phyloP scores from a whole-genome alignment of 83 land plant genomes.

The Diphasiastrum complanatum region DNA sequence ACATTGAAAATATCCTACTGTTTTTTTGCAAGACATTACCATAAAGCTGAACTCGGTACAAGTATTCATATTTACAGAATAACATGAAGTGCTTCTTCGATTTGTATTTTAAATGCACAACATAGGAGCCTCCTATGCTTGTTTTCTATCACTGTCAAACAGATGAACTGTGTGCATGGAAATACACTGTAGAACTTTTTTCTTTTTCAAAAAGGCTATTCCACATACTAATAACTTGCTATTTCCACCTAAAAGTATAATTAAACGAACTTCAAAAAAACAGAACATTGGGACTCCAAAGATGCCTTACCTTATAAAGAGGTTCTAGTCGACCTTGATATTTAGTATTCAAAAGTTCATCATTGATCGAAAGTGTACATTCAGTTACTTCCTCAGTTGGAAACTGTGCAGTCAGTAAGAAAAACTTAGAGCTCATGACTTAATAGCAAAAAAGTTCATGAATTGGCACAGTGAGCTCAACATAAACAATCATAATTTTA shows the following conservation, averaged over 20 bases:
- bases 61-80: not conserved
- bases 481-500: conserved; percentile 2
- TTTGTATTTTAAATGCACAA: no score
- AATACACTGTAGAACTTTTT: no score
- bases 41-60: not conserved
- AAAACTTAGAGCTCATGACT: not conserved
- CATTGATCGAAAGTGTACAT: conserved; percentile 39
- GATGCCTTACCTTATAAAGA: conserved; percentile 51
- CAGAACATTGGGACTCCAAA: not conserved
- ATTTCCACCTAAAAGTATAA: not conserved
- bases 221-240: no score
- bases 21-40: no score
- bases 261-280: not conserved
- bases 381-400: conserved; percentile 59
- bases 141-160: no score
- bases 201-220: no score
- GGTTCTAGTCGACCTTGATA: conserved; percentile 66
- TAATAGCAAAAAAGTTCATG: not conserved
- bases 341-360: conserved; percentile 56
- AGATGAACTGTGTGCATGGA: no score
- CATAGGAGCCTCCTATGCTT: no score
- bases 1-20: no score
- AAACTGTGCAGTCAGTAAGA: conserved; percentile 29
- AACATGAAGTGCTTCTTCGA: no score
- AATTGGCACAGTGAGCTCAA: not conserved